Evolutionary conservation across 1,284 basidiomycete genomes (phyloP), one percentile per base, ranked within the genome.

Genomic region (Malassezia psittaci): DNA sequence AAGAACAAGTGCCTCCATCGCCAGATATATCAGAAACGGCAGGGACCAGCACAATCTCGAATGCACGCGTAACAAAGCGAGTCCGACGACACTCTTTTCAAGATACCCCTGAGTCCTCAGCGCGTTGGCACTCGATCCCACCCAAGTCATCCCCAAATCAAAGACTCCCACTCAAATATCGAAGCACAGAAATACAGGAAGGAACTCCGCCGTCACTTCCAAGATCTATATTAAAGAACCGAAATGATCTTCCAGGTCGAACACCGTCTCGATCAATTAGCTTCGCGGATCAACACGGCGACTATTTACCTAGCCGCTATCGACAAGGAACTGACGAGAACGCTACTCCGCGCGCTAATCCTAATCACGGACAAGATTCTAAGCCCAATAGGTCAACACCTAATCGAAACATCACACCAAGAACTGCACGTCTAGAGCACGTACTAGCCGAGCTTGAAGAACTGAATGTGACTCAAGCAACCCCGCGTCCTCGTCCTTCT

Each of bases 51-150:
- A 41, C 54, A 24, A 34, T 51, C 12, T 46, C 61, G 19, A 39
- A 63, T n/a, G 50, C 59, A 36, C 63, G 61, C 13, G 60, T 62
- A 39, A 60, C 57, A 47, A 68, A 68, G 41, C 61, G 67, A 21
- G 57, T 67, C 7, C 58, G 67, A 3, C 50, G 67, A 12, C 60
- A 60, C 34, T 61, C 32, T 38, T 35, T 15, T 29, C 51, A 45
- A 45, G 12, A 19, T 19, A 29, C 43, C 43, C 39, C 39, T 21
- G 39, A 16, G 24, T 19, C 15, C 15, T 42, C 9, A 10, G 11
- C 3, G 6, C 24, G 7, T 29, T 32, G 43, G 43, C 41, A 43
- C 19, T 19, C 41, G 41, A 32, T 12, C 16, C 21, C 15, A 16
- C 44, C 13, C 24, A 36, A 18, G 24, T 37, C 29, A 21, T 21